Percentiles rank a stretch among this genome's conserved stretches.
These are phyloP conservation scores for Ganoderma sp. DNA, from an alignment of 1,284 basidiomycete species.

Conservation along the genomic window DNA sequence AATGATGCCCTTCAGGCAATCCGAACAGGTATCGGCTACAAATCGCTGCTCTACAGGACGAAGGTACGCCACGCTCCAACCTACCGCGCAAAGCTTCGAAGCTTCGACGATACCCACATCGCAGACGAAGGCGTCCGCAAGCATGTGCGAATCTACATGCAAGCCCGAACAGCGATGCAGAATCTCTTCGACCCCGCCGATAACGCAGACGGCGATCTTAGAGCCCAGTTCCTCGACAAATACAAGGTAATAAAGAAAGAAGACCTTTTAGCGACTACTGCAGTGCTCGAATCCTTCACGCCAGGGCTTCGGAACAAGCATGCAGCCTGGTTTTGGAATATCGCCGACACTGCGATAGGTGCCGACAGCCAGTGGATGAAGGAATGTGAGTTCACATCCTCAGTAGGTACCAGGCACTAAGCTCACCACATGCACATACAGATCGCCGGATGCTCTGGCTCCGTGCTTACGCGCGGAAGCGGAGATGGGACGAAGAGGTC, in stretches of 20 bases:
- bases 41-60: neutral
- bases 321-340: neutral
- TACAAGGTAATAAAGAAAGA: neutral
- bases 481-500: neutral
- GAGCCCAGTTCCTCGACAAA: neutral
- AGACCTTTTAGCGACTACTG: neutral
- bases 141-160: neutral
- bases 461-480: neutral
- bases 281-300: neutral
- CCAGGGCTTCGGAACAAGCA: neutral
- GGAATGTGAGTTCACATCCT: neutral
- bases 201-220: neutral
- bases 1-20: conserved; percentile 7
- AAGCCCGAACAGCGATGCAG: neutral
- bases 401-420: no score
- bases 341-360: neutral
- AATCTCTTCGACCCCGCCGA: neutral
- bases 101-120: conserved; percentile 5
- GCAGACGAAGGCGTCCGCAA: neutral
- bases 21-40: conserved; percentile 8
- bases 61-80: neutral
- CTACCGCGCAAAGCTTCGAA: neutral
- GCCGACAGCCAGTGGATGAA: neutral
- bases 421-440: neutral
- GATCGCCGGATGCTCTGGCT: neutral